Percentiles rank a stretch among this genome's conserved stretches.
Evolutionary conservation across 352 stramenopile genomes (phyloP).

Genomic region (Globisporangium alternatum): DNA sequence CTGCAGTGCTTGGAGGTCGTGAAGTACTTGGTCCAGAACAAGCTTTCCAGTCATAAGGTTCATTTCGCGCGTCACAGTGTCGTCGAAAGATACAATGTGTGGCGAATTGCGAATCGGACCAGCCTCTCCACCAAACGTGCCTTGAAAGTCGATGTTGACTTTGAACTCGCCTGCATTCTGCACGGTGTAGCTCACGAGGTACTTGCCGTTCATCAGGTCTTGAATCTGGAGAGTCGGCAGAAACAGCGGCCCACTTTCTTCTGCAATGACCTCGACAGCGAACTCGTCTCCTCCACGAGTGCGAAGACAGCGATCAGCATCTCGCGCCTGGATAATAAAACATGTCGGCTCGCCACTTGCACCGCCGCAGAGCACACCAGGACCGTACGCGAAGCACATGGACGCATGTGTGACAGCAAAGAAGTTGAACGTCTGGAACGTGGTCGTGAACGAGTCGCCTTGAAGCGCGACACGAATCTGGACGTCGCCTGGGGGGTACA

Average conservation of each 20-base stretch:
- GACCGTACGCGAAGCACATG: conserved; percentile 92
- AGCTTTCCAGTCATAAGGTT: conserved; percentile 83
- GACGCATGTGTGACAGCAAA: conserved; percentile 90
- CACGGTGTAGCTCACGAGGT: conserved; percentile 91
- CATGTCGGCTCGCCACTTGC: conserved; percentile 67
- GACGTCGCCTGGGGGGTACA: conserved; percentile 80
- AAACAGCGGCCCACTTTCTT: conserved; percentile 48
- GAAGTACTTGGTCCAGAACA: conserved; percentile 62
- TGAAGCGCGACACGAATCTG: conserved; percentile 91
- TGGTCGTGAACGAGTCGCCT: conserved; percentile 93
- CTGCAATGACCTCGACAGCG: conserved; percentile 55
- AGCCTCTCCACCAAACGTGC: conserved; percentile 88
- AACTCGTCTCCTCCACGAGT: conserved; percentile 94
- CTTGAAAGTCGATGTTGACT: conserved; percentile 88
- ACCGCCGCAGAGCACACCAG: conserved; percentile 87
- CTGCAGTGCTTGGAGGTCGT: conserved; percentile 63
- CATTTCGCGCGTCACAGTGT: conserved; percentile 75
- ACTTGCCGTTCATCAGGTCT: conserved; percentile 92
- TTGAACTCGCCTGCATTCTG: conserved; percentile 80
- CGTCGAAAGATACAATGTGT: conserved; percentile 79
- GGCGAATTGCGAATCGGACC: conserved; percentile 90
- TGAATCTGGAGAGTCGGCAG: conserved; percentile 59
- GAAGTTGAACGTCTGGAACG: conserved; percentile 91
- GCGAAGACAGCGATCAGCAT: conserved; percentile 75
- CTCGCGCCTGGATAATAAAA: conserved; percentile 85